Conservation (phyloP, 352 stramenopile species). For the Globisporangium barbulae region DNA sequence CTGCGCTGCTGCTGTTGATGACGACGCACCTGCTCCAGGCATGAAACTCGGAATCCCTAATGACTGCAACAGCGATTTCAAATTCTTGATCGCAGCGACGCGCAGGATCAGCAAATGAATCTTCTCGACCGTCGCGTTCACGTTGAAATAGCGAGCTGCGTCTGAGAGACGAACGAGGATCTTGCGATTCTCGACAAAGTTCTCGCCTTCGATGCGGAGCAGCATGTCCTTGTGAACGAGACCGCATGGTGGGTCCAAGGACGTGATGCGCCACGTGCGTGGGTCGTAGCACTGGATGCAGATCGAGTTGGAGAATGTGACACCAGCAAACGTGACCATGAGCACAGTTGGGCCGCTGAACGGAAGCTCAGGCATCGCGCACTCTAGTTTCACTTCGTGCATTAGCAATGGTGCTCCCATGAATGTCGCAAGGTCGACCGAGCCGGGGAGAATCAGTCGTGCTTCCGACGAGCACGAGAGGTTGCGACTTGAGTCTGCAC, state of each 20-base stretch:
- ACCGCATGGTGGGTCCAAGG: constrained; percentile 42
- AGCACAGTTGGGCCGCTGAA: constrained; percentile 56
- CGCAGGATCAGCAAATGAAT: constrained; percentile 53
- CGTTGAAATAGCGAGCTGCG: constrained; percentile 36
- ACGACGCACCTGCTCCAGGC: background rate
- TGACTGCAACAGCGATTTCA: constrained; percentile 33
- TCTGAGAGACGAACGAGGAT: constrained; percentile 53
- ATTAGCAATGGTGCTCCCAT: background rate
- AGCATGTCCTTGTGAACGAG: constrained; percentile 27
- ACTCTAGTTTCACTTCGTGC: constrained; percentile 42
- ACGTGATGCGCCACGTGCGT: constrained; percentile 39
- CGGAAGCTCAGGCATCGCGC: constrained; percentile 44
- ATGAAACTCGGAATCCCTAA: constrained; percentile 18
- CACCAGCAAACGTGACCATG: constrained; percentile 36
- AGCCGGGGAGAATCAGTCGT: constrained; percentile 33
- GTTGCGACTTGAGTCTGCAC: constrained; percentile 40
- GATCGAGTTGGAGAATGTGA: constrained; percentile 63
- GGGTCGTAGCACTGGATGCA: constrained; percentile 73
- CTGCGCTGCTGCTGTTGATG: constrained; percentile 6
- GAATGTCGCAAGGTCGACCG: constrained; percentile 16
- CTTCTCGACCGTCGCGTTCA: constrained; percentile 30
- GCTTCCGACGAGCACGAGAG: constrained; percentile 28
- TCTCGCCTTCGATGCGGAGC: constrained; percentile 46
- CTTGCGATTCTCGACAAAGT: constrained; percentile 72
- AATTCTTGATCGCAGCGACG: constrained; percentile 44